Evolutionary conservation across 768 basidiomycete species (phyloP), one percentile per base, ranked within the genome.

Genomic region (Suillus decipiens): DNA sequence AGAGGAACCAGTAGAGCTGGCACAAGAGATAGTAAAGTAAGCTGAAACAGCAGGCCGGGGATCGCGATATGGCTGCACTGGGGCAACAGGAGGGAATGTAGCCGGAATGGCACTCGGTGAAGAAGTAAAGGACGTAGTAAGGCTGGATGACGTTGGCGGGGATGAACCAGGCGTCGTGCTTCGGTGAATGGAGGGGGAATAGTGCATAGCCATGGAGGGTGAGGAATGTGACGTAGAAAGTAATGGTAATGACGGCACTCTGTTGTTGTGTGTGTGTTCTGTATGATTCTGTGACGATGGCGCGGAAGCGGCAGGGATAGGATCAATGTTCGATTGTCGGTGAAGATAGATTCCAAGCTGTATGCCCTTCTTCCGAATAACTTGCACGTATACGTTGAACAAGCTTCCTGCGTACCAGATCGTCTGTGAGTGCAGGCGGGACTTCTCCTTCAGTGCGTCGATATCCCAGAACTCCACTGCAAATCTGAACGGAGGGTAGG

Each of bases 291-390:
- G 64, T 9, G 79, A 78, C 59, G 66, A 71, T 11, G 88, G 89
- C 1, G 82, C 78, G 41, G 91, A 92, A n/a, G 86, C 75, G 0
- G 82, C 76, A n/a, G 93, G 92, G 39, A 95, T 82, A 9, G 89
- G 84, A 66, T 95, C 93, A 34, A 92, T 82, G 61, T 80, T 88
- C 24, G 89, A 90, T 73, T 96, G 94, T 9, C 95, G 83, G 71
- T 95, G 93, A 2, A 96, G 81, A 70, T 96, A 96, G 36, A 96
- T 86, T 1, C 95, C 95, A 1, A 96, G 80, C 70, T 97, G 95
- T 2, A 80, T 70, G 31, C 80, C 81, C 73, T 96, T 96, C 84
- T 92, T 93, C 67, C 88, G 85, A 57, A 94, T 88, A 51, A 95
- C 82, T 73, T 96, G 94, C 48, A 95, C 88, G 69, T 96, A 96